Percentiles rank a stretch among this genome's conserved stretches.
Evolutionary conservation across 1,139 yeast genomes (phyloP).

Genomic region (Pichia sp.): DNA sequence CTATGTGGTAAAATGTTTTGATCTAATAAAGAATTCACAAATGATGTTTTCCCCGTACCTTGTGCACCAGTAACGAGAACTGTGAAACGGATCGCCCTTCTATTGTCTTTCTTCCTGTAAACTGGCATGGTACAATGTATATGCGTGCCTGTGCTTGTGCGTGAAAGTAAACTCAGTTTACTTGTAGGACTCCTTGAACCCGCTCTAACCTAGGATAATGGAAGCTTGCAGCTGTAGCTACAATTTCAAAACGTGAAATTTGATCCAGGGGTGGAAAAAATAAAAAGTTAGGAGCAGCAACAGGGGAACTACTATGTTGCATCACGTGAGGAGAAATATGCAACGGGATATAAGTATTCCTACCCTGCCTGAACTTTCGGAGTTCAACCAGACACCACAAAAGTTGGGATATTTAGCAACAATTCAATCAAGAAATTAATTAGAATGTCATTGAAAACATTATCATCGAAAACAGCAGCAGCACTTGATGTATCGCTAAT

Average conservation of each 20-base stretch:
- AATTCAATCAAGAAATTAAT: no score
- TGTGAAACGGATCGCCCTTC: slow-evolving; percentile 77
- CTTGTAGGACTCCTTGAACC: no score
- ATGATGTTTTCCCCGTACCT: slow-evolving; percentile 80
- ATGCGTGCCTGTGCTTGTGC: no score
- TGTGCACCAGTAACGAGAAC: slow-evolving; percentile 69
- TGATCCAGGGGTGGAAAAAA: no score
- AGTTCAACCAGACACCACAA: no score
- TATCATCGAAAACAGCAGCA: slow-evolving; percentile 67
- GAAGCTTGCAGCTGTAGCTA: background rate
- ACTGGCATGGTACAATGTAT: slow-evolving; percentile 6
- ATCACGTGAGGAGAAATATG: no score
- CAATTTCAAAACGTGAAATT: no score
- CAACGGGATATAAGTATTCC: no score
- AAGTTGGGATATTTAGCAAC: no score
- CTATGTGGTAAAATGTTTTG: slow-evolving; percentile 54
- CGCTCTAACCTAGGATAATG: background rate
- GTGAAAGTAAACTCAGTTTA: no score
- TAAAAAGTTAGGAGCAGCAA: no score
- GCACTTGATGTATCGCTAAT: slow-evolving; percentile 77
- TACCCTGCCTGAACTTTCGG: background rate
- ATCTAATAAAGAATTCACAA: slow-evolving; percentile 67
- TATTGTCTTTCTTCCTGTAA: slow-evolving; percentile 61
- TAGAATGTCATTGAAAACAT: slow-evolving; percentile 31
- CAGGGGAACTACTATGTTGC: no score